Evolutionary conservation across 495 filamentous ascomycete species (phyloP), one percentile per base, ranked within the genome.

Genomic region (Talaromyces adpressus): DNA sequence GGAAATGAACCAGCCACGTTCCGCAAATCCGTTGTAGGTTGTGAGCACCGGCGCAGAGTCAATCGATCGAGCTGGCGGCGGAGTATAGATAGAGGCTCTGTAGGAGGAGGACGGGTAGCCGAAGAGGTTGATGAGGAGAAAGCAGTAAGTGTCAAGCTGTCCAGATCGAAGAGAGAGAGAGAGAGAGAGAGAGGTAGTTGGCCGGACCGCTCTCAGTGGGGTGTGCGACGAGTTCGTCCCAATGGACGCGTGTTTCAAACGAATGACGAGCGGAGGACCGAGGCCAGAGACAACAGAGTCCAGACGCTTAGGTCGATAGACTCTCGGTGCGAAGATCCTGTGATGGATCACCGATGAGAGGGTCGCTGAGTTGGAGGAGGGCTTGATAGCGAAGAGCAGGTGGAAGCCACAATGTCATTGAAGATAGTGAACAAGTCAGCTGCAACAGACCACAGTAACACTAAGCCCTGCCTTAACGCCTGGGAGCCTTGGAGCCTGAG

Each of bases 1-100:
- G 58, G 58, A 60, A 60, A 49, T 60, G 58, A 60, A 47, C 58
- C 58, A 60, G 58, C 32, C 58, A 60, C 58, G 58, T 60, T 47
- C 58, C 58, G 58, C 58, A 36, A 41, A 27, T 3, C 22, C 9
- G 20, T 18, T 14, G 41, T 30, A 18, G n/a, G 23, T 57, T 36
- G n/a, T 22, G 16, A 34, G 57, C 12, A 20, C 57, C 34, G 18
- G 57, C 34, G 57, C 29, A 36, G 9, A 59, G 18, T 49, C n/a
- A 49, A 18, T 22, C 58, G 36, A 39, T 41, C 58, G 58, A 39
- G 8, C 29, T 14, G 30, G 14, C 30, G 30, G 34, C 30, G 20
- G 57, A 39, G 20, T 22, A 59, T 41, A 14, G 57, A 39, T 4
- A 14, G 30, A 18, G 54, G 54, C 23, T 22, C n/a, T 34, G 30